These are phyloP conservation scores for Protomyces inouyei DNA, from an alignment of 1,139 yeast species.

Conservation along the genomic window DNA sequence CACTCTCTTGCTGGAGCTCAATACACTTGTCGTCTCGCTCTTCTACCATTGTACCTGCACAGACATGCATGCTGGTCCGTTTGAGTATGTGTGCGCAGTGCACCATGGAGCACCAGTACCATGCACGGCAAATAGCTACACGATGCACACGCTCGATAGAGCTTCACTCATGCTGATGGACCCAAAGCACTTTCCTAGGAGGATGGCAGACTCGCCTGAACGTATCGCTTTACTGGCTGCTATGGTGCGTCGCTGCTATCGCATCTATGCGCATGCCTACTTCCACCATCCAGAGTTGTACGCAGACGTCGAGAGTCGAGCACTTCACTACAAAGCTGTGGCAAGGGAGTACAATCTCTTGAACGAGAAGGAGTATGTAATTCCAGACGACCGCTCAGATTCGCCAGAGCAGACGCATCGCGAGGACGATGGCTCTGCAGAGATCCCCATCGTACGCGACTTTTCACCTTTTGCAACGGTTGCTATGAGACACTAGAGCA, in stretches of 20 bases:
- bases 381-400: background rate
- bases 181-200: constrained; percentile 3
- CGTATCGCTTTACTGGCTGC: background rate
- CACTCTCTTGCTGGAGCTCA: background rate
- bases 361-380: background rate
- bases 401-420: background rate
- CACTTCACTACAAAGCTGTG: background rate
- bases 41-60: background rate
- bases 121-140: constrained; percentile 14
- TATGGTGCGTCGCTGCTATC: constrained; percentile 13
- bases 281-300: constrained; percentile 4
- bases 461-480: background rate
- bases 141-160: constrained; percentile 13
- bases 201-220: background rate
- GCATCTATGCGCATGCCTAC: constrained; percentile 23
- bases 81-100: constrained; percentile 13
- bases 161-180: constrained; percentile 2
- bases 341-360: background rate
- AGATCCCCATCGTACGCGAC: background rate
- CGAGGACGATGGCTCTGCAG: too few relatives aligned
- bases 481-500: background rate
- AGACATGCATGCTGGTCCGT: constrained; percentile 11
- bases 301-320: background rate
- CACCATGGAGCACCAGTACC: background rate
- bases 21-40: background rate